Percentiles rank a stretch among this genome's conserved stretches.
These are phyloP conservation scores for Neoboletus magnificus DNA, from an alignment of 768 basidiomycete species.

Conservation along the genomic window DNA sequence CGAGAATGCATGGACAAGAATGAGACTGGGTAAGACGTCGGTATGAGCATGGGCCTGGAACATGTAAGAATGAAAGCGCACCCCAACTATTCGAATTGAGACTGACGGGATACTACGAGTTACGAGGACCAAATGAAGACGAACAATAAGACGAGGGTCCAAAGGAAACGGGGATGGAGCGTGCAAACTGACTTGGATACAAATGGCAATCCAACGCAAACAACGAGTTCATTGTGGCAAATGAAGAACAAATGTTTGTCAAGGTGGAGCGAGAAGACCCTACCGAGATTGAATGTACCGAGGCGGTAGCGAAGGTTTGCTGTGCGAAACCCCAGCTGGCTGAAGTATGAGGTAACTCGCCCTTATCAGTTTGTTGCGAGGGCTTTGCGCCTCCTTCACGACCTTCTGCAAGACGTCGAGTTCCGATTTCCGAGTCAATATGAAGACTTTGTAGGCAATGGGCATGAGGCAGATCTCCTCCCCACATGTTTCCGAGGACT, in stretches of 20 bases:
- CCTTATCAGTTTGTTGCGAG: neutral
- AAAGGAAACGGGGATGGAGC: neutral
- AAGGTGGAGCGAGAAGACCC: too few relatives aligned
- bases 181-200: neutral
- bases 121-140: neutral
- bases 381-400: neutral
- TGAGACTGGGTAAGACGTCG: neutral
- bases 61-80: neutral
- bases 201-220: neutral
- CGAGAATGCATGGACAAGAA: neutral
- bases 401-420: neutral
- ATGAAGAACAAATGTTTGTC: neutral
- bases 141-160: neutral
- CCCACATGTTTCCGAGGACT: neutral
- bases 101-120: neutral
- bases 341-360: neutral
- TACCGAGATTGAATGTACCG: too few relatives aligned
- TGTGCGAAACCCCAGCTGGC: neutral
- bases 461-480: neutral
- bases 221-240: neutral
- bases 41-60: neutral
- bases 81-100: too few relatives aligned
- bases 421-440: neutral
- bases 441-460: neutral
- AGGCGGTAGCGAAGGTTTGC: neutral